These are phyloP conservation scores for Fusarium buharicum DNA, from an alignment of 2,329 filamentous ascomycete genomes.

Conservation along the genomic window DNA sequence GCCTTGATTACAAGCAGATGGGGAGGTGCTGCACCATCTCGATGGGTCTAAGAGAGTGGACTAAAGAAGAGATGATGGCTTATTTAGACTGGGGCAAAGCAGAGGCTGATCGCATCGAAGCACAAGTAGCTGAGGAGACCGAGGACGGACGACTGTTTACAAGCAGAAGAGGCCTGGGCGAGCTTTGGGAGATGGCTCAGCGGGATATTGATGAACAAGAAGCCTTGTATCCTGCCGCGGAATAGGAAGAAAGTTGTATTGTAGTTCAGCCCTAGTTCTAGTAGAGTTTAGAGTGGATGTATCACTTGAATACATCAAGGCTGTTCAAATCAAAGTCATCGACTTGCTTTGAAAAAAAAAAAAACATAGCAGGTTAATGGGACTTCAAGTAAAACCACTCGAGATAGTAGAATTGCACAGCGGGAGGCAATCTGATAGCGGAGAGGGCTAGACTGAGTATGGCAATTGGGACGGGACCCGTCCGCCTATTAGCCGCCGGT, in stretches of 20 bases:
- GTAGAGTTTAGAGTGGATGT: slow-evolving; percentile 2
- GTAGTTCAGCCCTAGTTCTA: slow-evolving; percentile 2
- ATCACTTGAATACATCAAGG: neutral
- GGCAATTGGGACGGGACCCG: neutral
- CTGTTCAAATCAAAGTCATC: neutral
- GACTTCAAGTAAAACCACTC: slow-evolving; percentile 10
- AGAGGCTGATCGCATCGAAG: slow-evolving; percentile 8
- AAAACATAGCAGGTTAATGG: slow-evolving; percentile 1
- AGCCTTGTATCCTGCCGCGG: slow-evolving; percentile 9
- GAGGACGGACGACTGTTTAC: neutral
- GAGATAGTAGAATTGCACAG: neutral
- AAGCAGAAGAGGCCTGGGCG: slow-evolving; percentile 8
- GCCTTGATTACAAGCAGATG: slow-evolving; percentile 10
- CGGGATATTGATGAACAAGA: slow-evolving; percentile 6
- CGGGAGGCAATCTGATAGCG: neutral
- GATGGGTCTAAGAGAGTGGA: slow-evolving; percentile 9
- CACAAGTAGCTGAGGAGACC: neutral
- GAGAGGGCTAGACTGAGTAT: neutral
- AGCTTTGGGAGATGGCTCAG: slow-evolving; percentile 2
- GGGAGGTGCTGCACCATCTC: neutral
- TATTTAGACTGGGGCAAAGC: slow-evolving; percentile 11
- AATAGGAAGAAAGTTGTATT: slow-evolving; percentile 12
- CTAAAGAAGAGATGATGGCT: slow-evolving; percentile 17
- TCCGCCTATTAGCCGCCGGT: neutral
- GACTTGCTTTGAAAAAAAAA: too few relatives aligned